Conservation (phyloP, 2,329 filamentous ascomycete genomes). For the Fusarium verrucosum region DNA sequence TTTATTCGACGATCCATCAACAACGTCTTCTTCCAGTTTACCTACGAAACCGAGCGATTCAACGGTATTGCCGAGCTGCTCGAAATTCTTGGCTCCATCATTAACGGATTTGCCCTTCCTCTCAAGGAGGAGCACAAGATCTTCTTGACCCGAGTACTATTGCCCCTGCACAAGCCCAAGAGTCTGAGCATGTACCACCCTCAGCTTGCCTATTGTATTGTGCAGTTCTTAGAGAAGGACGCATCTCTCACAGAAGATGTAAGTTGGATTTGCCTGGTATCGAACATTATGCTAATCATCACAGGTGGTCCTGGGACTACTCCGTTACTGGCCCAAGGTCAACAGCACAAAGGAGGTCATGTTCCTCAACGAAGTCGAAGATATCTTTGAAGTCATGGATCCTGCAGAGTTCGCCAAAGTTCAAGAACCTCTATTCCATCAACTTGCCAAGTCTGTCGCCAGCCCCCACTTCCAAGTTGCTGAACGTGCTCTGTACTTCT, state of each 20-base stretch:
- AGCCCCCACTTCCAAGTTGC: conserved; percentile 99
- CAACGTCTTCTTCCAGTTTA: conserved; percentile 99
- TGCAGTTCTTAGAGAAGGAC: conserved; percentile 98
- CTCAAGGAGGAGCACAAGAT: conserved; percentile 99
- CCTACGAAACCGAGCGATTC: conserved; percentile 97
- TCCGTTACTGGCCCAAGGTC: conserved; percentile 98
- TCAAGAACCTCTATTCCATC: conserved; percentile 96
- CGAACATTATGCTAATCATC: conserved; percentile 10
- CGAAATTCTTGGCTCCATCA: conserved; percentile 97
- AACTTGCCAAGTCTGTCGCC: conserved; percentile 96
- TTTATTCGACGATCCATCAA: conserved; percentile 99
- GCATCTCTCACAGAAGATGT: conserved; percentile 96
- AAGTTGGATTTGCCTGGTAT: conserved; percentile 19
- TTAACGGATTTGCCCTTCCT: conserved; percentile 96
- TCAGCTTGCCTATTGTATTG: conserved; percentile 97
- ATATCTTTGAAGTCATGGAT: conserved; percentile 99
- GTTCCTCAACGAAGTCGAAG: conserved; percentile 98
- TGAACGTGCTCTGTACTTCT: conserved; percentile 97
- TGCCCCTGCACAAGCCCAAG: conserved; percentile 97
- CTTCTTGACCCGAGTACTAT: conserved; percentile 90
- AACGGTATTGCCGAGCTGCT: conserved; percentile 97
- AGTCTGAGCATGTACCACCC: conserved; percentile 99
- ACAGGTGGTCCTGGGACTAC: conserved; percentile 90
- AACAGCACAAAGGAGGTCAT: conserved; percentile 99
- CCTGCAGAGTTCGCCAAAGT: conserved; percentile 98